Evolutionary conservation across 2,329 filamentous ascomycete species (phyloP), one percentile per base, ranked within the genome.

Genomic region (Ophiostoma novo-ulmi): DNA sequence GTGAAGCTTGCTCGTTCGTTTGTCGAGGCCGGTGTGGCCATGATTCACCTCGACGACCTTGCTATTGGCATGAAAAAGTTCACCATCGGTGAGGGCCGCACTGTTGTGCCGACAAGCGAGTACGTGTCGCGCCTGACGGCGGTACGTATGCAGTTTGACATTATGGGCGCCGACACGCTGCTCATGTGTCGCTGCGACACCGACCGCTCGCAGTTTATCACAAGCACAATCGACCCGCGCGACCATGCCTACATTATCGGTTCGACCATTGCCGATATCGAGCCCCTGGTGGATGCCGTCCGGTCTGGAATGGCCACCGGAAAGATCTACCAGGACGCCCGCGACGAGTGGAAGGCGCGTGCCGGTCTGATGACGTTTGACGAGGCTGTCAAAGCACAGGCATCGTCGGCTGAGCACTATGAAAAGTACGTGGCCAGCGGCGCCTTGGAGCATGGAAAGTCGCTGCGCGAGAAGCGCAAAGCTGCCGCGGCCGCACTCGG

Each of bases 61-160:
- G 80, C 80, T 0, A 79, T 81, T 31, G 80, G 80, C 6, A 76
- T 81, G 74, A 81, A 82, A 75, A 82, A 81, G 73, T 82, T 81
- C 69, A 82, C 80, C 1, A 76, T 79, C 20, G 80, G 80, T 0
- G 76, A 81, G 69, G 80, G 80, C 1, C 75, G 79, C 5, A 81
- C 80, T 0, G 75, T 82, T 0, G 78, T 82, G 5, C 79, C 80
- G 1, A 81, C 79, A 0, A 77, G 76, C 70, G 80, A 81, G 71
- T 81, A 81, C 64, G 70, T 80, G 1, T 74, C 77, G 38, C 75
- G 79, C 0, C 73, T 81, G 67, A 79, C 76, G 5, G 76, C 79
- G 1, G 78, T 78, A 1, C 76, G 80, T 14, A 78, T 81, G 77
- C 76, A 79, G 39, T 79, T 81, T 63, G 80, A 81, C 71, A 78